A percentile compares a stretch with the other conserved stretches of the same genome.
Conservation (phyloP, 2,329 filamentous ascomycete genomes). For the Diatrype stigma region DNA sequence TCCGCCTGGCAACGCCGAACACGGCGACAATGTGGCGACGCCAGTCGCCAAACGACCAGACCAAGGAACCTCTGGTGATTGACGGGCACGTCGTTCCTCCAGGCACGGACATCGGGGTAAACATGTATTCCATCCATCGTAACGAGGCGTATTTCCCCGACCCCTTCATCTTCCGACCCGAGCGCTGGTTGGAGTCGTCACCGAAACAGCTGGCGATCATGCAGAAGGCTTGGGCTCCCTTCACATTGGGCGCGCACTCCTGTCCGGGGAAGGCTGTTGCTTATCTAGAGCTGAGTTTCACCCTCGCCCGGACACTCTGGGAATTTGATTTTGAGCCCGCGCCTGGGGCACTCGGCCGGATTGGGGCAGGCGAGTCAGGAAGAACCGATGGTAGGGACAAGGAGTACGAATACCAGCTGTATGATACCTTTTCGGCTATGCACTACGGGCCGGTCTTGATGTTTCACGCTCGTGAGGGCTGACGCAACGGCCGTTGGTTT, state of each 20-base stretch:
- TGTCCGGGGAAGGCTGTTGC: slow-evolving; percentile 46
- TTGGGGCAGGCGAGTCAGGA: background rate
- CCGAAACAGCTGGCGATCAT: slow-evolving; percentile 7
- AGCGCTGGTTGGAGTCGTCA: slow-evolving; percentile 13
- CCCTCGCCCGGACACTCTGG: slow-evolving; percentile 37
- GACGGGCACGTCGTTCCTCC: slow-evolving; percentile 11
- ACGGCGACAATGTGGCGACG: slow-evolving; percentile 8
- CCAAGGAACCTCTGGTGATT: background rate
- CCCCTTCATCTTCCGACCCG: slow-evolving; percentile 9
- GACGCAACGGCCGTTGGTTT: too few relatives aligned
- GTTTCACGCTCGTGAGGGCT: too few relatives aligned
- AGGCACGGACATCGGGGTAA: slow-evolving; percentile 8
- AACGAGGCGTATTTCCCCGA: slow-evolving; percentile 9
- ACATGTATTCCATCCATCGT: slow-evolving; percentile 9
- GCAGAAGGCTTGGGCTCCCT: slow-evolving; percentile 30
- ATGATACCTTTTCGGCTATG: background rate
- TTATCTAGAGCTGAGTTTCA: slow-evolving; percentile 39
- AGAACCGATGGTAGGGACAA: background rate
- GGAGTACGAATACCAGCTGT: background rate
- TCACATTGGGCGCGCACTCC: slow-evolving; percentile 22
- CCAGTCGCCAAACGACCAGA: background rate
- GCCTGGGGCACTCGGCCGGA: background rate
- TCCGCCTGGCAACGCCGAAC: slow-evolving; percentile 8
- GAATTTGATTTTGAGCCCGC: background rate
- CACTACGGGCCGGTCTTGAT: too few relatives aligned